Evolutionary conservation across 345 rosid species (phyloP), one percentile per base, ranked within the genome.

Genomic region (Eucalyptus erythrocorys): DNA sequence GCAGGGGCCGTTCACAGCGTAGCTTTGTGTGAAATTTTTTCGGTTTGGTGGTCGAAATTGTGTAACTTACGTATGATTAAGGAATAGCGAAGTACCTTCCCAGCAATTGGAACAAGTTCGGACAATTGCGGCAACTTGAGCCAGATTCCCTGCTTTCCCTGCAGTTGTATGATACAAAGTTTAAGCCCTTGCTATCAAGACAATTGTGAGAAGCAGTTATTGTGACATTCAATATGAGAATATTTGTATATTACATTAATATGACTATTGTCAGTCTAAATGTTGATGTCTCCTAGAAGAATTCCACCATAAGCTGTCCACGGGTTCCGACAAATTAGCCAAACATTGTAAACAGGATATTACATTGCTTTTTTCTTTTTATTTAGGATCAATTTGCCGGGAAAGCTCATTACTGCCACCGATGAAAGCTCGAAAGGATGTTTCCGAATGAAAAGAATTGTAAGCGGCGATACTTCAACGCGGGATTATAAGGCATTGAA

Each of bases 111-210:
- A 85, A 97, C 96, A 86, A 98, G 95, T 19, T 98, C 96, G 53
- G 98, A 94, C 86, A 89, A 91, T 88, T 95, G 94, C 89, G 97
- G 96, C 92, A 96, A 91, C 91, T 98, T 96, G 34, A 96, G 94
- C 99, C 99, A 96, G 89, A 98, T 89, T 89, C 98, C 98, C 87
- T 96, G 96, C 95, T 94, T 96, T 34, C 93, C 98, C 98, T 96
- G 89, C 91, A 92, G 86, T 82, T 47, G 53, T 43, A 86, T 85
- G 45, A 71, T 26, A 37, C 24, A 48, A 21, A 11, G 47, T 37
- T 71, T 19, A 71, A 10, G 43, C 81, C 81, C 45, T 71, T 71
- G 81, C 43, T 71, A 71, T 19, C 81, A 71, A 71, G 26, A 19
- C 10, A 71, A 71, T 37, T 71, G 26, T 71, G 26, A 71, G 34